These are phyloP conservation scores for Candida mattraensis DNA, from an alignment of 805 yeast species.

Conservation along the genomic window DNA sequence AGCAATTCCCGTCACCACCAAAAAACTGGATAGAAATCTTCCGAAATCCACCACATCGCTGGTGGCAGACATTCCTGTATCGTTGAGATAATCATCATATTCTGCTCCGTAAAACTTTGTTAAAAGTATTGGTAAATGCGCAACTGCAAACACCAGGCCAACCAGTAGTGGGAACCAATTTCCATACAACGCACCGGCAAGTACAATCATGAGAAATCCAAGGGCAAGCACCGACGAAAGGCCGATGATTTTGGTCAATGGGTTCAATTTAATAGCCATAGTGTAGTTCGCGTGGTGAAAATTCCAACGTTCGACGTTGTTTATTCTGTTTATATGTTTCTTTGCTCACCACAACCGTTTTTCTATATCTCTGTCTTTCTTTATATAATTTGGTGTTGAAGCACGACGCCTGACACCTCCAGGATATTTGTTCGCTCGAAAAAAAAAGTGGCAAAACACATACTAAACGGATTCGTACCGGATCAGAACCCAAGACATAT, in stretches of 20 bases:
- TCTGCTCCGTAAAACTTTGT: constrained; percentile 45
- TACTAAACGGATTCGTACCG: background rate
- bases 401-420: constrained; percentile 7
- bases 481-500: too few species aligned
- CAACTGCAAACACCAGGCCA: constrained; percentile 57
- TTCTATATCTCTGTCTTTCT: too few species aligned
- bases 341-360: background rate
- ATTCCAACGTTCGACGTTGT: background rate
- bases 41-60: constrained; percentile 71
- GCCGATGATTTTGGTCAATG: constrained; percentile 75
- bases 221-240: constrained; percentile 77
- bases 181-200: constrained; percentile 84
- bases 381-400: constrained; percentile 1
- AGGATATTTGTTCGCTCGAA: constrained; percentile 6
- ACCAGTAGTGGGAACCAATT: constrained; percentile 90
- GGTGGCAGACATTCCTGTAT: constrained; percentile 36
- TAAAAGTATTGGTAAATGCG: constrained; percentile 70
- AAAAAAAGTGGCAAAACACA: constrained; percentile 18
- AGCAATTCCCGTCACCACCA: constrained; percentile 71
- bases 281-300: too few species aligned
- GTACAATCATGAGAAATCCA: constrained; percentile 84
- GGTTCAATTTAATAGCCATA: constrained; percentile 43
- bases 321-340: background rate
- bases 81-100: constrained; percentile 64
- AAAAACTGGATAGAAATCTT: constrained; percentile 72